Conservation (phyloP, 805 yeast species). For the Candida nitratophila region DNA sequence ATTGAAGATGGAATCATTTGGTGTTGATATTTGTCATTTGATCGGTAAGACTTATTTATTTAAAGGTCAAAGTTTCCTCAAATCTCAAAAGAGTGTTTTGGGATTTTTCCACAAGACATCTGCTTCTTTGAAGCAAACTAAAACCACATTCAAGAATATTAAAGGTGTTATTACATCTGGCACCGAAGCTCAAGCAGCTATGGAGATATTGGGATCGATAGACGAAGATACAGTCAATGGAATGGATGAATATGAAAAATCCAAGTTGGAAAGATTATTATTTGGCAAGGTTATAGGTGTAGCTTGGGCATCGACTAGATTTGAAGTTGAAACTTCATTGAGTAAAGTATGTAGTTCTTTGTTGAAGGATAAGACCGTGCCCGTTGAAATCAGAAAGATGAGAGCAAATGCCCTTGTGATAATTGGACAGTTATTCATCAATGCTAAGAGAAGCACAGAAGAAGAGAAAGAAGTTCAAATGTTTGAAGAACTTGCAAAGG, state of each 20-base stretch:
- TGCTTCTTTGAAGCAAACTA: constrained; percentile 65
- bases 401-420: constrained; percentile 58
- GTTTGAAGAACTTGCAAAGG: constrained; percentile 52
- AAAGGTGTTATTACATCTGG: constrained; percentile 67
- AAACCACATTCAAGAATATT: constrained; percentile 67
- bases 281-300: constrained; percentile 79
- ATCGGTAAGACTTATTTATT: constrained; percentile 63
- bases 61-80: constrained; percentile 58
- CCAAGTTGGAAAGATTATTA: constrained; percentile 64
- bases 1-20: constrained; percentile 76
- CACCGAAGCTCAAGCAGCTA: constrained; percentile 69
- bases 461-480: constrained; percentile 74
- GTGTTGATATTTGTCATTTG: constrained; percentile 72
- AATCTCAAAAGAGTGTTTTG: constrained; percentile 62
- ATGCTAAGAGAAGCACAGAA: constrained; percentile 52
- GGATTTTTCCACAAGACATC: constrained; percentile 50
- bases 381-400: constrained; percentile 38
- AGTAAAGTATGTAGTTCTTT: constrained; percentile 65
- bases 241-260: constrained; percentile 37
- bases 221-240: constrained; percentile 32
- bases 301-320: constrained; percentile 79
- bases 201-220: constrained; percentile 65
- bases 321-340: constrained; percentile 68
- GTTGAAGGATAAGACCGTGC: constrained; percentile 48
- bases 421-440: constrained; percentile 57